Base-by-base conservation (phyloP, 2,329 filamentous ascomycete genomes). In the Phaeosphaeriaceae sp. region DNA sequence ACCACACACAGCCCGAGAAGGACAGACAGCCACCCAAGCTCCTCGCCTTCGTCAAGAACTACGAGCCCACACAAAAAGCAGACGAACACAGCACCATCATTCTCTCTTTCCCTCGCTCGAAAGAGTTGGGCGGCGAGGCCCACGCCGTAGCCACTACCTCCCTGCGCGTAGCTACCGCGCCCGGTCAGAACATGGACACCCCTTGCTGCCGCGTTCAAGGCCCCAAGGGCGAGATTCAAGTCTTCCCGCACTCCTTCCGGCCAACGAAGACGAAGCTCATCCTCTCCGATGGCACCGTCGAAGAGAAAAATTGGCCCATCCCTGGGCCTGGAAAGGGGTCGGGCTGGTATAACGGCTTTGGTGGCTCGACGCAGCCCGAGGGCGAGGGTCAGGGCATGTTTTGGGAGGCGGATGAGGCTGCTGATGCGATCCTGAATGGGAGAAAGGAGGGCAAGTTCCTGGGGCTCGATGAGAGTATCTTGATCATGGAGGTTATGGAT, bases 401-500 rank as follows among this genome's bases (percentile, higher is more conserved):
- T 80, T 94, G 89, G 89, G 90, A 93, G 76, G 91, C 91, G 1
- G 91, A 93, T 74, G 91, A 92, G 81, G 89, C 87, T 63, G 91
- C 89, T 25, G 83, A 88, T 47, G 91, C 90, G 65, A 73, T 96
- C 56, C 83, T 89, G 45, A 92, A 95, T 73, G 91, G 92, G 21
- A 88, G 87, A 78, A 85, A 89, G 70, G 89, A 96, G 82, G 92
- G 91, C 73, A 83, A 85, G 54, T 76, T 66, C 54, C 68, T 77
- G 48, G 84, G 84, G 13, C 80, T 95, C 77, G 87, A 89, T 47
- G 93, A 97, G 84, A 94, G 90, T 71, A 82, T 96, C 54, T 84
- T 88, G 49, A 92, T 97, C 62, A 96, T 97, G 92, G 89, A 93
- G 74, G 82, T 85, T 2, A 90, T 91, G 88, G 89, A 91, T 80